A percentile compares a stretch with the other conserved stretches of the same genome.
phyloP scores from a whole-genome alignment of 768 basidiomycete species.

The Hygrocybe punicea region DNA sequence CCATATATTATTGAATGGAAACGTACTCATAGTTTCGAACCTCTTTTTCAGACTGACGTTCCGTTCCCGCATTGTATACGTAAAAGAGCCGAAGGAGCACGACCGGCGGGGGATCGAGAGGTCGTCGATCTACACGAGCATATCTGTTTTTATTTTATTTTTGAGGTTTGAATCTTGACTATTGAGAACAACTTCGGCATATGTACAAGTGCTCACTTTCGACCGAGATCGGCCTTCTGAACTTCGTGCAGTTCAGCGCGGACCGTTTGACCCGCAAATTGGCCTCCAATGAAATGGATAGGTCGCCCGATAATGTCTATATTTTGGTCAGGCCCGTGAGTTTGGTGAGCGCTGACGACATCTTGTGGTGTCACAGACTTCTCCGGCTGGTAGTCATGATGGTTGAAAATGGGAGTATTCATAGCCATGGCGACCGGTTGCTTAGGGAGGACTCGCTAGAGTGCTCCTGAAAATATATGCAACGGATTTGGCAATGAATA shows the following conservation, averaged over 20 bases:
- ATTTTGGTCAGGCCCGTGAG: slow-evolving; percentile 13
- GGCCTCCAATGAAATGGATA: slow-evolving; percentile 55
- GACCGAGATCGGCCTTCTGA: slow-evolving; percentile 64
- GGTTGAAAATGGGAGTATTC: neutral
- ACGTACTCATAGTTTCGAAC: slow-evolving; percentile 47
- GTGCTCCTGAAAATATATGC: neutral
- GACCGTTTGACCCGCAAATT: slow-evolving; percentile 56
- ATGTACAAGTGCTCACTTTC: slow-evolving; percentile 48
- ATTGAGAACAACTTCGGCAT: too few species aligned
- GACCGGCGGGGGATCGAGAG: slow-evolving; percentile 66
- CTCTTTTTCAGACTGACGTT: slow-evolving; percentile 42
- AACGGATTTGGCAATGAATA: neutral
- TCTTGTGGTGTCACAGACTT: neutral
- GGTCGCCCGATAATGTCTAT: slow-evolving; percentile 44
- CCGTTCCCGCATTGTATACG: slow-evolving; percentile 42
- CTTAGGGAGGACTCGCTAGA: neutral
- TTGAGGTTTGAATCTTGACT: neutral
- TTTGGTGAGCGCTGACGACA: slow-evolving; percentile 4
- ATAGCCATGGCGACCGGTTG: neutral
- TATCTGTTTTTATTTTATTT: slow-evolving; percentile 40
- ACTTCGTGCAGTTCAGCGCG: slow-evolving; percentile 55
- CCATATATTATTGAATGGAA: too few species aligned
- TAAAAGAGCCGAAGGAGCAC: slow-evolving; percentile 51
- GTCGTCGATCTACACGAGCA: slow-evolving; percentile 58
- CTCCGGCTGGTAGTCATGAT: neutral